These are phyloP conservation scores for Phytomonas francai DNA, from an alignment of 208 protist species.

Conservation along the genomic window DNA sequence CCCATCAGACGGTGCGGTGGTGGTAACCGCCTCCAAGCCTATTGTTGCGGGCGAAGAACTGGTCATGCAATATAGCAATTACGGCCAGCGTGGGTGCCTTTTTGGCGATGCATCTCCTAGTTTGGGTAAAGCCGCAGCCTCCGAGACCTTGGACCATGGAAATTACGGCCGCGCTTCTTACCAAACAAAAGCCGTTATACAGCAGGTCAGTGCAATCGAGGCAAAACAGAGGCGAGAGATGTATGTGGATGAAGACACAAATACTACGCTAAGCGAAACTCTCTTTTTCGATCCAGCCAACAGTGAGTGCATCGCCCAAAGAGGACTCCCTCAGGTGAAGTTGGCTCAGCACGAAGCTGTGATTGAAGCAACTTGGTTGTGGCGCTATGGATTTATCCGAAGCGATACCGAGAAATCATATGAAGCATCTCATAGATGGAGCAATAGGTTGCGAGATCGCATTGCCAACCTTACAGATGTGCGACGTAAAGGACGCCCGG, in stretches of 20 bases:
- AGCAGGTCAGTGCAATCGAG: slow-evolving; percentile 25
- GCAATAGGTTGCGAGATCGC: slow-evolving; percentile 39
- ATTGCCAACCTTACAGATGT: slow-evolving; percentile 79
- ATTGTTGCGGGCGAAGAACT: slow-evolving; percentile 65
- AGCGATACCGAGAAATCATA: slow-evolving; percentile 47
- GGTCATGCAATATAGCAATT: slow-evolving; percentile 58
- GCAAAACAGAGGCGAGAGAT: slow-evolving; percentile 26
- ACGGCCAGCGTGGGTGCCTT: slow-evolving; percentile 58
- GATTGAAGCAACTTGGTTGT: slow-evolving; percentile 64
- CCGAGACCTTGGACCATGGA: neutral
- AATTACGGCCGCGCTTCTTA: neutral
- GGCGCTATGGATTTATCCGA: slow-evolving; percentile 76
- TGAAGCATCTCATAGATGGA: slow-evolving; percentile 60
- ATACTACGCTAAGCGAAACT: slow-evolving; percentile 1
- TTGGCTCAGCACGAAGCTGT: slow-evolving; percentile 24
- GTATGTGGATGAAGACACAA: slow-evolving; percentile 29
- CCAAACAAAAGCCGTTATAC: slow-evolving; percentile 12
- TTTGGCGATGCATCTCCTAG: slow-evolving; percentile 25
- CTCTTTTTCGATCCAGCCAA: neutral
- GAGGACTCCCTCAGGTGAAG: neutral
- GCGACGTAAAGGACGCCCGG: slow-evolving; percentile 58
- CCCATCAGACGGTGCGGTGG: slow-evolving; percentile 18
- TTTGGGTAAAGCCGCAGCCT: neutral
- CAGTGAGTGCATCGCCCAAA: neutral
- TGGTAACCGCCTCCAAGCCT: slow-evolving; percentile 38